Evolutionary conservation across 306 rosid genomes (phyloP).

Genomic region (Rosa persica): DNA sequence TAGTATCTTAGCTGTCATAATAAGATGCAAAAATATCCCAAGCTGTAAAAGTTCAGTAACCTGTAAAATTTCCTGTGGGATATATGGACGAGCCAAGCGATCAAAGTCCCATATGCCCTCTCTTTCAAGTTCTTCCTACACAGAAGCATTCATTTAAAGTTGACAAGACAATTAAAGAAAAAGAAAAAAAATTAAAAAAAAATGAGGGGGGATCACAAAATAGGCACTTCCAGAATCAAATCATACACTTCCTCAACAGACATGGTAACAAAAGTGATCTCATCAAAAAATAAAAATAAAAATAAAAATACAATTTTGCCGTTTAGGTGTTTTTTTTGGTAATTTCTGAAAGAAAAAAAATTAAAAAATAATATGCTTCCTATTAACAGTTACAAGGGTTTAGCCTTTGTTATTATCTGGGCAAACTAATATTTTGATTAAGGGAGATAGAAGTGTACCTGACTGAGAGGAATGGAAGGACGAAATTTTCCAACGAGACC

Average conservation of each 20-base stretch:
- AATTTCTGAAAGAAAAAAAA: background rate
- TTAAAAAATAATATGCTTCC: background rate
- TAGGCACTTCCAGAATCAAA: background rate
- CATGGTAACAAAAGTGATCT: too few relatives aligned
- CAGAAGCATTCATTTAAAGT: conserved; percentile 19
- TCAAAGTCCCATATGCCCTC: conserved; percentile 97
- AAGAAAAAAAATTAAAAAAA: background rate
- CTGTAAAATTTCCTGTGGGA: conserved; percentile 68
- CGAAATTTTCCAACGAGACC: conserved; percentile 92
- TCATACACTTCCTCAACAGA: background rate
- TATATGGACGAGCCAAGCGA: conserved; percentile 82
- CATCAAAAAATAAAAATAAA: too few relatives aligned
- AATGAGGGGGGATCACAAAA: background rate
- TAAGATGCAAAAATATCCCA: background rate
- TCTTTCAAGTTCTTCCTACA: conserved; percentile 90
- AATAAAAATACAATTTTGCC: too few relatives aligned
- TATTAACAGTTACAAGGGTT: conserved; percentile 10
- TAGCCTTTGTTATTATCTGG: conserved; percentile 11
- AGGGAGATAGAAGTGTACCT: conserved; percentile 47
- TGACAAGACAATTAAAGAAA: conserved; percentile 8
- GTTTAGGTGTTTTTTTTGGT: background rate
- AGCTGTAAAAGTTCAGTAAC: conserved; percentile 37
- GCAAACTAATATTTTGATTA: conserved; percentile 14
- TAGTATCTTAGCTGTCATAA: background rate
- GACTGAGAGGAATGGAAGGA: conserved; percentile 94